These are phyloP conservation scores for Phytophthora syringae DNA, from an alignment of 352 stramenopile genomes.

Conservation along the genomic window DNA sequence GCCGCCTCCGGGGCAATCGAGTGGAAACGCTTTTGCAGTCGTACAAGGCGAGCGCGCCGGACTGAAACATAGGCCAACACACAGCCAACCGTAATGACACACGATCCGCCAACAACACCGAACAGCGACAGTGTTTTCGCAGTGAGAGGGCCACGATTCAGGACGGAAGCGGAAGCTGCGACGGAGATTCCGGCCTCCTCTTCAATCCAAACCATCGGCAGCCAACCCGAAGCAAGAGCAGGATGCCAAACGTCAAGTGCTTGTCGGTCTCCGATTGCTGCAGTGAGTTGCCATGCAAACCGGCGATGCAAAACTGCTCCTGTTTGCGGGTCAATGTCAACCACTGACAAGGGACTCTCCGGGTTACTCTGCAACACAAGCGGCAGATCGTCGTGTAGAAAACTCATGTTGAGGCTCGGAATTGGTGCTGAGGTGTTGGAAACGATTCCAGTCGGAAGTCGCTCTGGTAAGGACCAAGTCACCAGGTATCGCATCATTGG, in stretches of 20 bases:
- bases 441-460: conserved; percentile 43
- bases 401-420: conserved; percentile 53
- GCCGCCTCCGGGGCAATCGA: conserved; percentile 23
- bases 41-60: conserved; percentile 15
- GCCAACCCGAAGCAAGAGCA: conserved; percentile 28
- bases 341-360: conserved; percentile 16
- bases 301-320: conserved; percentile 57
- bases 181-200: conserved; percentile 52
- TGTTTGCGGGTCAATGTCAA: conserved; percentile 61
- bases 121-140: conserved; percentile 21
- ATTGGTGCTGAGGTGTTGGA: not conserved
- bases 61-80: conserved; percentile 21
- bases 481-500: conserved; percentile 56
- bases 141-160: conserved; percentile 14
- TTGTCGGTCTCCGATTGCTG: conserved; percentile 16
- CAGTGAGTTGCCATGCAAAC: conserved; percentile 58
- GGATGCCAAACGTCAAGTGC: conserved; percentile 50
- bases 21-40: conserved; percentile 24
- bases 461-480: conserved; percentile 46
- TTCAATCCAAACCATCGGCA: conserved; percentile 57
- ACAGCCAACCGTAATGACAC: conserved; percentile 22
- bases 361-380: conserved; percentile 36
- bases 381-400: conserved; percentile 50
- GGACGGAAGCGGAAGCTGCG: conserved; percentile 12
- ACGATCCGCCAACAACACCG: conserved; percentile 13